Base-by-base conservation (phyloP, 2,329 filamentous ascomycete species). In the Trichoderma oligosporum region DNA sequence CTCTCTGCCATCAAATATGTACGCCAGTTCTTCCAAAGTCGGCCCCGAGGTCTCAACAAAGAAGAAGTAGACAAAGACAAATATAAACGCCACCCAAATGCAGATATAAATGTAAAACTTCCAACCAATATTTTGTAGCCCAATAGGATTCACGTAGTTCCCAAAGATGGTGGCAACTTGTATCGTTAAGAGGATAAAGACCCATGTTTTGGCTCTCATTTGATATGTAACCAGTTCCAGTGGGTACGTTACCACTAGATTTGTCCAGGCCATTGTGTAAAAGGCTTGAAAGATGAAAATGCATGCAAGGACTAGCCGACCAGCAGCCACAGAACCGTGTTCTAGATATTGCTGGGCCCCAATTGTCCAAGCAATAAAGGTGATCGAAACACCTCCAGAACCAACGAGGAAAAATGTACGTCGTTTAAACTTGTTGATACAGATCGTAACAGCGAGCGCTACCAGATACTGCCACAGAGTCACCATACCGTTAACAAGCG, bases 381-480 rank as follows among this genome's bases (percentile, higher is more conserved):
- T 71, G 16, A 74, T 65, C 1, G 75, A 59, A 2, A 75, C 66
- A 8, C 74, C 73, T 5, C 67, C 71, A 0, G 73, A 73, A 4
- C 70, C 71, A 9, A 69, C 65, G 33, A 75, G 61, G 63, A 75
- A 76, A 56, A 76, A 73, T 0, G 68, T 71, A 0, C 73, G 68
- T 8, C 73, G 68, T 60, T 68, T 71, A 59, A 74, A 71, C 4
- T 63, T 65, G 58, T 75, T 66, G 8, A 76, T 68, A 1, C 74
- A 47, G n/a, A 67, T 57, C 0, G 73, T 71, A 33, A 75, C 70
- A 4, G 62, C 60, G 7, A 77, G 64, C 2, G 74, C 68, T 4
- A 75, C 70, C n/a, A 76, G 68, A 53, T 73, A 76, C 39, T 75
- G 70, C 73, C 72, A 76, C 2, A 77, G 60, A 0, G 70, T 74